phyloP scores from a whole-genome alignment of 169 alveolate species.

The Plasmodium berghei region DNA sequence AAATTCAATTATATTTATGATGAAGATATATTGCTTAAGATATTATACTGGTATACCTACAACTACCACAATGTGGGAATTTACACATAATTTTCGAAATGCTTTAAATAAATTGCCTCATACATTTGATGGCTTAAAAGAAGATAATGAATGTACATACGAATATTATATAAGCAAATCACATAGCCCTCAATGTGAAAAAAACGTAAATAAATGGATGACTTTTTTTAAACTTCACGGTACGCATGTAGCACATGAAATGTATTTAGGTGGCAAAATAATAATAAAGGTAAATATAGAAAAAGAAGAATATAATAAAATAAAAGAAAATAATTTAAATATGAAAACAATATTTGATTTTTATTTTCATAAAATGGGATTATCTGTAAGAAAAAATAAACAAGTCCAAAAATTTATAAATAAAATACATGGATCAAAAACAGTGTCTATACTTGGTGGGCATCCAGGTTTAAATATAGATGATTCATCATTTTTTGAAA shows the following conservation, averaged over 20 bases:
- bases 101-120: conserved; percentile 76
- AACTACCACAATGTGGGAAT: conserved; percentile 72
- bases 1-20: conserved; percentile 80
- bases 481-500: conserved; percentile 76
- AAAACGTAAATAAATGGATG: conserved; percentile 87
- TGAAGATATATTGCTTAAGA: conserved; percentile 88
- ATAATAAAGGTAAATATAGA: conserved; percentile 85
- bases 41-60: conserved; percentile 87
- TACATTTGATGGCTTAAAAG: conserved; percentile 73
- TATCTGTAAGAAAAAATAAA: conserved; percentile 25
- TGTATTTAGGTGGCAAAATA: conserved; percentile 90
- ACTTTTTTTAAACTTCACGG: conserved; percentile 85
- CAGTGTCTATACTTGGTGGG: conserved; percentile 85
- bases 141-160: conserved; percentile 70
- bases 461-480: conserved; percentile 83
- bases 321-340: conserved; percentile 81
- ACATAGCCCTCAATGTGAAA: conserved; percentile 80
- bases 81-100: conserved; percentile 78
- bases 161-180: conserved; percentile 73
- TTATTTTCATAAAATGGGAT: conserved; percentile 71
- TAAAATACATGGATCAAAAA: conserved; percentile 37
- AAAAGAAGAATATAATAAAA: conserved; percentile 79
- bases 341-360: conserved; percentile 82
- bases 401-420: conserved; percentile 10
- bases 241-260: conserved; percentile 87